Conservation (phyloP, 176 grass and related monocot species). For the Oryza coarctata region DNA sequence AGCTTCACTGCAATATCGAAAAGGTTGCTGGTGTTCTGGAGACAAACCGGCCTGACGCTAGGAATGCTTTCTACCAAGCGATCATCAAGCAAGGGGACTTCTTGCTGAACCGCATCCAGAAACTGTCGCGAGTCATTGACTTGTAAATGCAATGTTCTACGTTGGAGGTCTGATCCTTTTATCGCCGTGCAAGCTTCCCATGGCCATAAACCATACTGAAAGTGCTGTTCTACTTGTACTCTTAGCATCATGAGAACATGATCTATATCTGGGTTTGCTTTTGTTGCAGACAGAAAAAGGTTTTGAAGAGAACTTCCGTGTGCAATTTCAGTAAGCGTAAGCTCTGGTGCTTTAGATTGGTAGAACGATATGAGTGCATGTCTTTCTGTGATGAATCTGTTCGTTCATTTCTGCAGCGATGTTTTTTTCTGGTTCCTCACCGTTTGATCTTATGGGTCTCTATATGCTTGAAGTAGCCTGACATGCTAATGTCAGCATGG, state of each 20-base stretch:
- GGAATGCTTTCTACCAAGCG: conserved; percentile 89
- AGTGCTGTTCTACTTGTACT: not conserved
- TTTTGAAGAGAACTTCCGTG: not conserved
- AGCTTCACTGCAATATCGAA: conserved; percentile 98
- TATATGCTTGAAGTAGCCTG: too few relatives aligned
- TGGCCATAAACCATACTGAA: not conserved
- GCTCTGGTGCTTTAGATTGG: not conserved
- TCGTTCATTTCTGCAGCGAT: not conserved
- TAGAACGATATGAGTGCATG: not conserved
- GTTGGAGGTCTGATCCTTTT: not conserved
- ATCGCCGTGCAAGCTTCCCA: not conserved
- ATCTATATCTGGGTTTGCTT: not conserved
- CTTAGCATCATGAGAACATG: not conserved
- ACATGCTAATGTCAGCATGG: too few relatives aligned
- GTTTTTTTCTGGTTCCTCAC: too few relatives aligned
- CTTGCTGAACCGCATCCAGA: conserved; percentile 94
- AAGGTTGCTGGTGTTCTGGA: conserved; percentile 87
- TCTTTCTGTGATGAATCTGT: not conserved
- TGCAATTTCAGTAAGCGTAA: not conserved
- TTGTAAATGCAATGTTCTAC: conserved; percentile 44
- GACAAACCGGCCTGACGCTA: conserved; percentile 90
- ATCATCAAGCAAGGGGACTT: conserved; percentile 99
- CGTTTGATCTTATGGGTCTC: too few relatives aligned
- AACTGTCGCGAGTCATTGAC: conserved; percentile 91
- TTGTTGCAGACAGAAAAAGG: not conserved